Base-by-base conservation (phyloP, 306 rosid species). In the Cucumis cinereus region DNA sequence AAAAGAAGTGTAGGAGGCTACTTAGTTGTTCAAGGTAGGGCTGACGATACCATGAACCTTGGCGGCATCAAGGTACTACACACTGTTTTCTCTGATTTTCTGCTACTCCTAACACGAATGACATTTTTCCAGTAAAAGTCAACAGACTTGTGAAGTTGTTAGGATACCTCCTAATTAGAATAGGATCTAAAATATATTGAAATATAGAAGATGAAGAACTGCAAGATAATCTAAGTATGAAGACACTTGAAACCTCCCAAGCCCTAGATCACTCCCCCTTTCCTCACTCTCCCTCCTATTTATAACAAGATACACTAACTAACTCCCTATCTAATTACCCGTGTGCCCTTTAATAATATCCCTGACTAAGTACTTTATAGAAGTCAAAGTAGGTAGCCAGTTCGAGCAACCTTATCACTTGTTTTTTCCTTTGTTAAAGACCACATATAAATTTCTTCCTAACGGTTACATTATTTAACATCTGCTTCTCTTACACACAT, bases 11-110 rank as follows among this genome's bases (percentile, higher is more conserved):
- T 77, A 35, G 94, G 89, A 57, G 96, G 98, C 68, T 90, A 82
- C 78, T 74, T 82, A 33, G 38, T 79, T 22, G 94, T 91, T 35
- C 96, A 93, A 70, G 98, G 98, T 26, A 86, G 98, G 84, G 93
- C 96, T 35, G 97, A 93, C 78, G 98, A 91, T 84, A 93, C 98
- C 55, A 93, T 93, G 98, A 93, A 88, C 83, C 92, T 91, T 57
- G 97, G 98, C 54, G 98, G 98, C 78, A 93, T 93, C 77, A 93
- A 91, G 97, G 97, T 93, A 81, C 57, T 55, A 22, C 50, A 10
- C 10, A 50, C 76, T 23, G n/a, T 68, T 45, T 41, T n/a, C 41
- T 38, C 9, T 36, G 40, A 36, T 63, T 24, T 12, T 38, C 30
- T 64, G 47, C 16, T 43, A 11, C 50, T 3, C 15, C 50, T 45